Conservation (phyloP, 2,329 filamentous ascomycete genomes). For the Blumeria hordei region DNA sequence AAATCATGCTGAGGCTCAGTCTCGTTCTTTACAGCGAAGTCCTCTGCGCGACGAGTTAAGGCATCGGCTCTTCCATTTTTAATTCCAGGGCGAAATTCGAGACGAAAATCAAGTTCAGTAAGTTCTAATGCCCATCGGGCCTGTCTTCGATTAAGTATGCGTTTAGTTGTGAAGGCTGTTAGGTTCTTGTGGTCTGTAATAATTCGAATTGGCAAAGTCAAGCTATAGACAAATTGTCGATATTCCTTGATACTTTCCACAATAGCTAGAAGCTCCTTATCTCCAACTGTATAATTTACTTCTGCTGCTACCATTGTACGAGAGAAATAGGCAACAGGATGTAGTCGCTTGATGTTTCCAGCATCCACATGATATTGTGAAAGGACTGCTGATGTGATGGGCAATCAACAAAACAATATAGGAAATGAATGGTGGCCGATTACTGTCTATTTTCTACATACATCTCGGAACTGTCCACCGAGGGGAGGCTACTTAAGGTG, state of each 20-base stretch:
- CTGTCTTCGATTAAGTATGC: neutral
- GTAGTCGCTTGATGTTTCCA: neutral
- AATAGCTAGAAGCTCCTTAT: neutral
- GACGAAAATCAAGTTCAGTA: neutral
- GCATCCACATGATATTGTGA: neutral
- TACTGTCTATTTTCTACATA: too few relatives aligned
- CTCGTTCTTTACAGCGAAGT: neutral
- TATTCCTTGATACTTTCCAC: neutral
- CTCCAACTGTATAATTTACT: neutral
- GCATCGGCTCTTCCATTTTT: neutral
- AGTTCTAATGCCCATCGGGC: neutral
- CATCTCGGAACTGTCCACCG: too few relatives aligned
- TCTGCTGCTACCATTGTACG: neutral
- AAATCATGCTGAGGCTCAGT: neutral
- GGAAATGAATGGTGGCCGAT: too few relatives aligned
- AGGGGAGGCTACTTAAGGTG: too few relatives aligned
- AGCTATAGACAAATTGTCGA: neutral
- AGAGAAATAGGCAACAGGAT: neutral
- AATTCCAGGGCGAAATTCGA: neutral
- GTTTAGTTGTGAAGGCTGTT: neutral
- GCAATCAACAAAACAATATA: too few relatives aligned
- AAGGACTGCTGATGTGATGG: neutral
- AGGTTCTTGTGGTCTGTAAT: neutral
- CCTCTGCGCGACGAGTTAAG: neutral
- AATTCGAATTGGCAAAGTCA: neutral